Evolutionary conservation across 192 early-diverging fungal species (phyloP), one percentile per base, ranked within the genome.

Genomic region (Physocladia obscura): DNA sequence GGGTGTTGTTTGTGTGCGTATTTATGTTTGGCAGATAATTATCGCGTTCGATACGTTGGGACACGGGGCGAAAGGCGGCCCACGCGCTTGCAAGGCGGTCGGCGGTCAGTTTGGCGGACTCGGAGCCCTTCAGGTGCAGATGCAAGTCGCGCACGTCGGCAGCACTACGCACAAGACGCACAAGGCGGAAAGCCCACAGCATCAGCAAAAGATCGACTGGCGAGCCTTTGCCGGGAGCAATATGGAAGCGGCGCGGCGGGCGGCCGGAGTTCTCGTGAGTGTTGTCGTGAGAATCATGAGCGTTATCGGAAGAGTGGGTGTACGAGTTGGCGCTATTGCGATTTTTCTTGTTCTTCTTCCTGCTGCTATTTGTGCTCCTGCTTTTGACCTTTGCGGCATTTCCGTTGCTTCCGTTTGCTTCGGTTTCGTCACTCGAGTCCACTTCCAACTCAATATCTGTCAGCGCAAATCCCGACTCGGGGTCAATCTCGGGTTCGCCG

Each of bases 191-290:
- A 31, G 89, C 78, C 89, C 89, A 90, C 19, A 82, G 44, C 57
- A 90, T 86, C 35, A 89, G 79, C 67, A 89, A 79, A 51, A 74
- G 73, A 1, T 88, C 89, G 37, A 85, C 27, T 38, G 84, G 56
- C 71, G 82, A 84, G 49, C 65, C 51, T 8, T 22, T 55, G 8
- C 21, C 6, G 13, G 80, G 71, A 4, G 68, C 77, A 24, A 83
- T 71, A 34, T 48, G 59, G 65, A 83, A 76, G 24, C 57, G 24
- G 6, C 57, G 57, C 8, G 29, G 57, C 30, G 30, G 29, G 6
- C 26, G 6, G 4, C 15, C 30, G 13, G 29, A 58, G 51, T n/a
- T n/a, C n/a, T n/a, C n/a, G n/a, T 5, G 8, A 8, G 8, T 24
- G 8, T 24, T 24, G 44, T n/a, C 44, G 51, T 5, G 40, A 19